Base-by-base conservation (phyloP, 345 rosid genomes). In the Leavenworthia alabamica region DNA sequence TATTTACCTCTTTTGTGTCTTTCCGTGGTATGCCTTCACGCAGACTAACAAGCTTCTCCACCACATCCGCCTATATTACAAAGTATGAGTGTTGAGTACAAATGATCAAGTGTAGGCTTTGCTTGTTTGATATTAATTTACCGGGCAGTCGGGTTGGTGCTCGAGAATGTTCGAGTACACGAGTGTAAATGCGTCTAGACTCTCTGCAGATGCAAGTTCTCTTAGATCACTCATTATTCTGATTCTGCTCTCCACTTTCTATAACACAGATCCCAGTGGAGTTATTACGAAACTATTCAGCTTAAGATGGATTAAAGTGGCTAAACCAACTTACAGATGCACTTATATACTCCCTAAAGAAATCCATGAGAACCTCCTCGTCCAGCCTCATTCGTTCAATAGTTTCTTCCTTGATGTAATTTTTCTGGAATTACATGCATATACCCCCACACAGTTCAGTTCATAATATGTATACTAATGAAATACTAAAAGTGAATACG, bases 61-160 rank as follows among this genome's bases (percentile, higher is more conserved):
- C 99, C 4, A 94, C 97, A 49, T 90, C 99, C 8, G 86, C 87
- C 99, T 94, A n/a, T n/a, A n/a, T n/a, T n/a, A n/a, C n/a, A 62
- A 13, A n/a, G 29, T 14, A 20, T 35, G 61, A 13, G 32, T 14
- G 6, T 6, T 24, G 16, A 55, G 19, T 3, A 49, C 4, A 58
- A 16, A 8, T 22, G 44, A n/a, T 33, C 39, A 52, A 56, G 44
- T 46, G 44, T n/a, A 74, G 45, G 73, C 58, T 41, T 51, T 37
- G 19, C 54, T 33, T 5, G n/a, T n/a, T n/a, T n/a, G n/a, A n/a
- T n/a, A n/a, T n/a, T n/a, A n/a, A n/a, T 50, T 75, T 80, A 94
- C 97, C 85, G 95, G 97, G 75, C 97, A 90, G 72, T 90, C 97
- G 13, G 97, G 96, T 60, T 94, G 99, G 77, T 90, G 95, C 77